Evolutionary conservation across 2,329 filamentous ascomycete genomes (phyloP).

Genomic region (Colletotrichum costaricense): DNA sequence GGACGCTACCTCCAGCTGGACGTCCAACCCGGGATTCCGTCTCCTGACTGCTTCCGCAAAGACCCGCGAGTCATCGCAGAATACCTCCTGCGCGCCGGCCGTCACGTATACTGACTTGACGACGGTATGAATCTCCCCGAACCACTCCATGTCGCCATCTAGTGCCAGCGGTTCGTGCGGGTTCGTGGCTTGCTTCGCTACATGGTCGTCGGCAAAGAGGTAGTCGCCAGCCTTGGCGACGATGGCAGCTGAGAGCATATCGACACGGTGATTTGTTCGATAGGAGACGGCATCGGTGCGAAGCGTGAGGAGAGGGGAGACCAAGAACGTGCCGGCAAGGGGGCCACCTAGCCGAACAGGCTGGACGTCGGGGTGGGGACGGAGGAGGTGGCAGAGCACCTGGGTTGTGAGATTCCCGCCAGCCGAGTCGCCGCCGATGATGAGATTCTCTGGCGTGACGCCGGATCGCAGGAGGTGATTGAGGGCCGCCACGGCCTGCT

Average conservation of each 20-base stretch:
- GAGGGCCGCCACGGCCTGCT: constrained; percentile 40
- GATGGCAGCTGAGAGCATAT: not conserved
- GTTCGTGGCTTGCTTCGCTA: not conserved
- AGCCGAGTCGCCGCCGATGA: not conserved
- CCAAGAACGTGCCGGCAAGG: not conserved
- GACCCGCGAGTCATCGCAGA: not conserved
- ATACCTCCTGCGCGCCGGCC: not conserved
- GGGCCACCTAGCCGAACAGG: not conserved
- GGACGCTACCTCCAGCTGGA: not conserved
- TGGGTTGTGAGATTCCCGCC: not conserved
- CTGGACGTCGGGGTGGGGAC: not conserved
- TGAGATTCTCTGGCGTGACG: not conserved
- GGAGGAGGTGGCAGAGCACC: not conserved
- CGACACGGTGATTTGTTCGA: not conserved
- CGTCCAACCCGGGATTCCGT: not conserved
- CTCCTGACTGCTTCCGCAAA: constrained; percentile 1
- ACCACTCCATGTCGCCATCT: not conserved
- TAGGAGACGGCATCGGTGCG: not conserved
- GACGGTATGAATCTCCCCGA: not conserved
- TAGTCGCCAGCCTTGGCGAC: not conserved
- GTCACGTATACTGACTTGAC: not conserved
- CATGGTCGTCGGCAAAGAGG: not conserved
- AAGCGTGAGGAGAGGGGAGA: not conserved
- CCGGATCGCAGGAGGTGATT: not conserved
- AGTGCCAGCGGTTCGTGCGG: not conserved